Percentiles rank a stretch among this genome's conserved stretches.
Evolutionary conservation across 164 flowering plant species (phyloP).

Genomic region (Liriodendron chinense): DNA sequence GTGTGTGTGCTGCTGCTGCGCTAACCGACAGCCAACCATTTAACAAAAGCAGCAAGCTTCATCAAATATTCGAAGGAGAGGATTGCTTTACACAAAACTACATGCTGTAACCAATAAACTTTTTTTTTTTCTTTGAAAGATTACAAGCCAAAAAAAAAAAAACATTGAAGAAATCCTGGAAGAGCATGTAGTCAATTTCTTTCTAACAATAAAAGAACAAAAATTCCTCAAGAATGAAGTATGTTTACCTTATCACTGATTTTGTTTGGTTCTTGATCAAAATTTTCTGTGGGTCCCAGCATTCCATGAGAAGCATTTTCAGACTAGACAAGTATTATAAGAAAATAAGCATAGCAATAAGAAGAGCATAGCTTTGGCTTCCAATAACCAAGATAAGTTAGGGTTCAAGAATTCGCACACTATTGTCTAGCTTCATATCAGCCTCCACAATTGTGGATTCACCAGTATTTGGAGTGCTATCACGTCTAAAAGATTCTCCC

Average conservation of each 20-base stretch:
- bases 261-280: conserved; percentile 68
- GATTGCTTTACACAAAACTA: not conserved
- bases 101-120: not conserved
- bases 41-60: not conserved
- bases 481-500: conserved; percentile 59
- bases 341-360: not conserved
- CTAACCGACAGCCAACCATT: not conserved
- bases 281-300: conserved; percentile 39
- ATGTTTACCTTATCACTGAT: conserved; percentile 63
- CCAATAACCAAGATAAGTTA: conserved; percentile 7
- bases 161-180: not conserved
- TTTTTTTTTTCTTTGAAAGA: too few relatives aligned
- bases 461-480: conserved; percentile 41
- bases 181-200: not conserved
- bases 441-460: conserved; percentile 39
- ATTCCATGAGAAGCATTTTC: conserved; percentile 71
- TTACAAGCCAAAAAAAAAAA: not conserved
- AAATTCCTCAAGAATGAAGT: not conserved
- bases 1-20: too few relatives aligned
- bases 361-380: not conserved
- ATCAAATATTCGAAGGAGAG: not conserved
- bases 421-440: conserved; percentile 53
- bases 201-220: not conserved
- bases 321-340: conserved; percentile 42
- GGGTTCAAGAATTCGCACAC: conserved; percentile 35